Percentiles rank a stretch among this genome's conserved stretches.
These are phyloP conservation scores for Aspergillus avenaceus DNA, from an alignment of 495 filamentous ascomycete genomes.

Conservation along the genomic window DNA sequence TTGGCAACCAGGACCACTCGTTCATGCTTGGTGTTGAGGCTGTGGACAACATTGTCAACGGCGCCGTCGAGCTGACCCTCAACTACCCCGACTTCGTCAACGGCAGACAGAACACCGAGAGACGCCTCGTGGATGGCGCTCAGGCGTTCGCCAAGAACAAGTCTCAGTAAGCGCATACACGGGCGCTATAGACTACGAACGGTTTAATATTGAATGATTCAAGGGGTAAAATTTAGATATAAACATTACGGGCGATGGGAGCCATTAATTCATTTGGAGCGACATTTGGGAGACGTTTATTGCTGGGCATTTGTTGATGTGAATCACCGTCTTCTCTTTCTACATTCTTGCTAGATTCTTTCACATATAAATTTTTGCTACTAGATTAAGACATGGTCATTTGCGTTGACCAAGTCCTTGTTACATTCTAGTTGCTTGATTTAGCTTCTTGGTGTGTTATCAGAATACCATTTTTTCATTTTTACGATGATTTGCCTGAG, in stretches of 20 bases:
- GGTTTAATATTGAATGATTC: conserved; percentile 21
- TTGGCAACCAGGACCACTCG: conserved; percentile 95
- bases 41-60: conserved; percentile 91
- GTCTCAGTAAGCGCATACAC: conserved; percentile 22
- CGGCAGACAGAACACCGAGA: conserved; percentile 79
- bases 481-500: not conserved
- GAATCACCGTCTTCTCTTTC: conserved; percentile 9
- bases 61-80: conserved; percentile 90
- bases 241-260: conserved; percentile 17
- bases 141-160: conserved; percentile 56
- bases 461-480: not conserved
- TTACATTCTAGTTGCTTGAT: not conserved
- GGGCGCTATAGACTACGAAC: conserved; percentile 13
- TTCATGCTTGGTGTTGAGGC: conserved; percentile 99
- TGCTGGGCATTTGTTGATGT: conserved; percentile 21
- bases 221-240: conserved; percentile 12
- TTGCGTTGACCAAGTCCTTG: not conserved
- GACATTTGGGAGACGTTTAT: conserved; percentile 15
- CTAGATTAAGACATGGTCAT: not conserved
- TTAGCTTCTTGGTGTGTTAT: not conserved
- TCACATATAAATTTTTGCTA: conserved; percentile 1
- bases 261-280: conserved; percentile 14
- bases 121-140: conserved; percentile 76
- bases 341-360: conserved; percentile 5
- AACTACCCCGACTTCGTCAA: conserved; percentile 99